Percentiles rank a stretch among this genome's conserved stretches.
Evolutionary conservation across 2,329 filamentous ascomycete genomes (phyloP).

Genomic region (Aspergillus nomiae): DNA sequence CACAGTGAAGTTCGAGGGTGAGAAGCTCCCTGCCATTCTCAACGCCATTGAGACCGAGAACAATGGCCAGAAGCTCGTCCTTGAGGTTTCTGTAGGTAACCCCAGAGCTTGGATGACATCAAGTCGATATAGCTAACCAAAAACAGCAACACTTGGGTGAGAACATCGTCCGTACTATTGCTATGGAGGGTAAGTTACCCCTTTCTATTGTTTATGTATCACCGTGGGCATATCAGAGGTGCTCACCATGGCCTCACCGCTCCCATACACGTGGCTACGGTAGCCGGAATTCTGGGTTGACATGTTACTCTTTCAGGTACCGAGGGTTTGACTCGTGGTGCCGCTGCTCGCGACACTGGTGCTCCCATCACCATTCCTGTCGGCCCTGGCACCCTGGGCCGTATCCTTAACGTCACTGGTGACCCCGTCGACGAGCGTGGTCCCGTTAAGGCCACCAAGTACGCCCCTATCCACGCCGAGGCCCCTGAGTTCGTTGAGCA

Average conservation of each 20-base stretch:
- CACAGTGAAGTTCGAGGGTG: slow-evolving; percentile 92
- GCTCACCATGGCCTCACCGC: slow-evolving; percentile 3
- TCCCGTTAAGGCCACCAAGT: slow-evolving; percentile 91
- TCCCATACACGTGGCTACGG: neutral
- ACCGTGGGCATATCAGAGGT: neutral
- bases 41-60: slow-evolving; percentile 93
- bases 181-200: slow-evolving; percentile 87
- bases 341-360: slow-evolving; percentile 83
- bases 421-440: slow-evolving; percentile 99
- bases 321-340: slow-evolving; percentile 97
- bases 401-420: slow-evolving; percentile 99
- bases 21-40: slow-evolving; percentile 93
- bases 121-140: slow-evolving; percentile 24
- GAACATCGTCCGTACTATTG: slow-evolving; percentile 99
- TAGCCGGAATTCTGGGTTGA: neutral
- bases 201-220: neutral
- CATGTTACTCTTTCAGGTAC: slow-evolving; percentile 66
- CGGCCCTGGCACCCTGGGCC: slow-evolving; percentile 88
- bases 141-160: slow-evolving; percentile 96
- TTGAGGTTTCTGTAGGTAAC: slow-evolving; percentile 87
- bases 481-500: slow-evolving; percentile 91
- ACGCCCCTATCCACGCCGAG: slow-evolving; percentile 88
- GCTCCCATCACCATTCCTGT: slow-evolving; percentile 95
- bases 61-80: slow-evolving; percentile 88
- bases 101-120: slow-evolving; percentile 20